A percentile compares a stretch with the other conserved stretches of the same genome.
These are phyloP conservation scores for Petunia secreta DNA, from an alignment of 257 asterid species.

Conservation along the genomic window DNA sequence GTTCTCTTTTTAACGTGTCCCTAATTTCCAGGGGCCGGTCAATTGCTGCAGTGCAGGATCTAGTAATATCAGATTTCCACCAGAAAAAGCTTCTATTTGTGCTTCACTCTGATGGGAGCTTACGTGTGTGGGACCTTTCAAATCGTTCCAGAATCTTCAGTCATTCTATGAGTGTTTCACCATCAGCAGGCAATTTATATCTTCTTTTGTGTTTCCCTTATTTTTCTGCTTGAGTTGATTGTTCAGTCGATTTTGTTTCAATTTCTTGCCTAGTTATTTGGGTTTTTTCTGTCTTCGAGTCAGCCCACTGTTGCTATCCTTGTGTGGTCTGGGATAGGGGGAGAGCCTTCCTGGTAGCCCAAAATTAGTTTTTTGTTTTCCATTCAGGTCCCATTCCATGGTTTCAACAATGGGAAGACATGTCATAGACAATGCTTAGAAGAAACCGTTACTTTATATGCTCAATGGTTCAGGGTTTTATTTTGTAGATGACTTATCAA, in stretches of 20 bases:
- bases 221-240: slow-evolving; percentile 14
- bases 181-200: slow-evolving; percentile 55
- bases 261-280: slow-evolving; percentile 4
- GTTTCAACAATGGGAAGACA: slow-evolving; percentile 2
- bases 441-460: neutral
- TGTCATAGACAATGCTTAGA: neutral
- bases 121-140: slow-evolving; percentile 82
- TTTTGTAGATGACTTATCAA: neutral
- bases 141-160: slow-evolving; percentile 60
- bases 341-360: too few species aligned
- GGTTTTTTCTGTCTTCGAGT: neutral
- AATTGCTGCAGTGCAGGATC: slow-evolving; percentile 74
- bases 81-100: slow-evolving; percentile 67
- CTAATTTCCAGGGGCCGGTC: slow-evolving; percentile 59
- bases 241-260: neutral
- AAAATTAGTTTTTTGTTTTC: neutral
- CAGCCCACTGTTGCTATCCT: neutral
- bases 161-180: slow-evolving; percentile 51
- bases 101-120: slow-evolving; percentile 88
- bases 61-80: slow-evolving; percentile 60
- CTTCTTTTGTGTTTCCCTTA: slow-evolving; percentile 24
- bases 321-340: neutral
- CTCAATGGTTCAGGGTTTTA: neutral
- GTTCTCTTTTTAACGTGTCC: neutral
- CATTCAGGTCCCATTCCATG: neutral